Conservation (phyloP, 2,329 filamentous ascomycete genomes). For the Ilyonectria mors-panacis region DNA sequence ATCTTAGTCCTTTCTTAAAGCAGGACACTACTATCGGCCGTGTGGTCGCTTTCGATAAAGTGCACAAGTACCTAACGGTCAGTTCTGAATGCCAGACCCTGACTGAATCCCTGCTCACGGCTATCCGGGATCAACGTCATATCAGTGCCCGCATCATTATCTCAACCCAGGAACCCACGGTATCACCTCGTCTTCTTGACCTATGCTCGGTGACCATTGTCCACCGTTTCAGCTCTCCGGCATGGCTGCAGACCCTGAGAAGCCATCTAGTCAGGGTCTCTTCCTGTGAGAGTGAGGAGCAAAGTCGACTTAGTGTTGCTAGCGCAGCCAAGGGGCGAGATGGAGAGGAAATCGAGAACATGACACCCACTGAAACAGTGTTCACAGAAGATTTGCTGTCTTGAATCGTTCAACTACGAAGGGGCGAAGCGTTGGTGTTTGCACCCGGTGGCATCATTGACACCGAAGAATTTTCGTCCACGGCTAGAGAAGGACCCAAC, state of each 20-base stretch:
- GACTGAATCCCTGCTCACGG: conserved; percentile 73
- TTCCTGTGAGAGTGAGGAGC: not conserved
- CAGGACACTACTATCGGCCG: conserved; percentile 63
- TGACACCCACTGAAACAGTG: not conserved
- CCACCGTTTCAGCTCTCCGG: conserved; percentile 78
- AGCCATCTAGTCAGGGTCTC: conserved; percentile 61
- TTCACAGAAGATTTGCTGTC: conserved; percentile 54
- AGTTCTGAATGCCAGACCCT: conserved; percentile 69
- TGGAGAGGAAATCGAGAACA: not conserved
- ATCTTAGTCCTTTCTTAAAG: conserved; percentile 76
- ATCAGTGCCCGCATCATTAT: conserved; percentile 77
- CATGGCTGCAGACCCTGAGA: conserved; percentile 67
- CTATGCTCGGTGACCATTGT: conserved; percentile 81
- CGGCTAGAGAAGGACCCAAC: not conserved
- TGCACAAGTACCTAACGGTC: conserved; percentile 80
- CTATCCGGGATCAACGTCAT: conserved; percentile 81
- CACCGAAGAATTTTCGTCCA: not conserved
- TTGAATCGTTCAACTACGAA: conserved; percentile 59
- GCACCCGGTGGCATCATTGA: conserved; percentile 59
- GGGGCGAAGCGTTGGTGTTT: conserved; percentile 64
- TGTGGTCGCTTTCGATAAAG: conserved; percentile 81
- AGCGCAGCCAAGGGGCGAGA: not conserved
- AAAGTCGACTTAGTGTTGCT: not conserved
- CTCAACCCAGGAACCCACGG: conserved; percentile 83
- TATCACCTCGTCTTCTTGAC: conserved; percentile 78